Base-by-base conservation (phyloP, 2,329 filamentous ascomycete species). In the Setomelanomma holmii region DNA sequence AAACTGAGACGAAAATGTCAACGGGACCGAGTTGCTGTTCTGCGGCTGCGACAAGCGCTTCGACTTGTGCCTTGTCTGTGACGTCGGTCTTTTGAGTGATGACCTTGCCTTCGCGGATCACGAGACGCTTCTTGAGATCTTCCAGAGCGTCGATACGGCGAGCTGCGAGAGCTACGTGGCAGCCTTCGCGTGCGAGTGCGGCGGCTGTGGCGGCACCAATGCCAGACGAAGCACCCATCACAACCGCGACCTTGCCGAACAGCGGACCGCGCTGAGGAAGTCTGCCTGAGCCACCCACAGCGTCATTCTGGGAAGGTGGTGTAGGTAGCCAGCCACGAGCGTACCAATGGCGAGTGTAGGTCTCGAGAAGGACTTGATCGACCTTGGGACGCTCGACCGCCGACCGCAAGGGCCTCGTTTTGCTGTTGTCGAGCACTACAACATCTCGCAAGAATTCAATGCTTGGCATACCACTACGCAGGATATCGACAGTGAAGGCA, bases 181-280 rank as follows among this genome's bases (percentile, higher is more conserved):
- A 89, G 14, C 90, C 90, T 75, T 91, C 86, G 51, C 79, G 80
- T 1, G 87, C 88, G 5, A 93, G 80, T 6, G 87, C 87, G 6
- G 80, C 77, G 16, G 89, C 88, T 4, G 91, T 87, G 1, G 90
- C 89, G 5, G 89, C 88, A 14, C 90, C 90, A 50, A 93, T 92
- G 1, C 90, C 89, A 1, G 89, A 91, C 2, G 89, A 91, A 2
- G 89, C 89, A 22, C 90, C 90, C 0, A 89, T 91, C n/a, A 93
- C 80, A 22, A 93, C 85, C 19, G 87, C 90, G 0, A 93, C 88
- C 39, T 84, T 83, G 11, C 88, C 89, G 34, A 81, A 83, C 3
- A 92, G 76, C 2, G 87, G 84, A 1, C 88, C 87, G 53, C 77
- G 77, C 40, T 77, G 72, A 42, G 80, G 78, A 22, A 76, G 74